These are phyloP conservation scores for Sugiyamaella xylanicola DNA, from an alignment of 1,139 yeast species.

Conservation along the genomic window DNA sequence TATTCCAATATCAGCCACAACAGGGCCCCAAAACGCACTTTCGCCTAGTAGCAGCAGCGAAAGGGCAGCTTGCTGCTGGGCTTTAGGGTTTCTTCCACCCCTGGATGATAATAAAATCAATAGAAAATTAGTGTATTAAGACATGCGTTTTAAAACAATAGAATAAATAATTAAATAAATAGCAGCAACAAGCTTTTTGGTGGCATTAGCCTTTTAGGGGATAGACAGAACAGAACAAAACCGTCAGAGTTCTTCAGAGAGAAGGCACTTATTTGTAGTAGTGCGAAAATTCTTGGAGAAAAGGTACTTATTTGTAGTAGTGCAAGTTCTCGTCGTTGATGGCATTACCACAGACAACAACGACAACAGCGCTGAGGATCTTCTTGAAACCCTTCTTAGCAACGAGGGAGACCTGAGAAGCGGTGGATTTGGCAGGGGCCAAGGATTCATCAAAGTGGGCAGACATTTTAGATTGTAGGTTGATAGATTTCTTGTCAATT, in stretches of 20 bases:
- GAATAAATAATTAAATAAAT: background rate
- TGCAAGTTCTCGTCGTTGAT: background rate
- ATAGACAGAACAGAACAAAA: no score
- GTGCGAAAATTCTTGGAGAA: background rate
- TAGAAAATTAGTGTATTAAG: background rate
- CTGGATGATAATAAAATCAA: background rate
- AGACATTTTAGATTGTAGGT: constrained; percentile 1
- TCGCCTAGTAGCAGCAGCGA: no score
- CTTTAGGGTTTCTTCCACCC: no score
- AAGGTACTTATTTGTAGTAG: background rate
- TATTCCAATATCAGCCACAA: no score
- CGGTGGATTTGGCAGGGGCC: constrained; percentile 8
- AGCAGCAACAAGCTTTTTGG: no score
- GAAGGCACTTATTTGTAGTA: background rate
- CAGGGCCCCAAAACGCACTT: no score
- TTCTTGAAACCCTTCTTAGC: constrained; percentile 9
- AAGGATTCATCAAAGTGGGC: constrained; percentile 4
- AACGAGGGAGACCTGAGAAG: constrained; percentile 5
- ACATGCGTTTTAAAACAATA: background rate
- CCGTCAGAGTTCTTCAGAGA: no score
- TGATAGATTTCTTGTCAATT: background rate
- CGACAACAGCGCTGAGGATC: background rate
- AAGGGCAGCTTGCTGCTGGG: no score
- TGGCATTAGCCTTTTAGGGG: background rate
- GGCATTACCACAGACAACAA: constrained; percentile 7